Conservation (phyloP, 352 stramenopile genomes). For the Peronospora farinosa region DNA sequence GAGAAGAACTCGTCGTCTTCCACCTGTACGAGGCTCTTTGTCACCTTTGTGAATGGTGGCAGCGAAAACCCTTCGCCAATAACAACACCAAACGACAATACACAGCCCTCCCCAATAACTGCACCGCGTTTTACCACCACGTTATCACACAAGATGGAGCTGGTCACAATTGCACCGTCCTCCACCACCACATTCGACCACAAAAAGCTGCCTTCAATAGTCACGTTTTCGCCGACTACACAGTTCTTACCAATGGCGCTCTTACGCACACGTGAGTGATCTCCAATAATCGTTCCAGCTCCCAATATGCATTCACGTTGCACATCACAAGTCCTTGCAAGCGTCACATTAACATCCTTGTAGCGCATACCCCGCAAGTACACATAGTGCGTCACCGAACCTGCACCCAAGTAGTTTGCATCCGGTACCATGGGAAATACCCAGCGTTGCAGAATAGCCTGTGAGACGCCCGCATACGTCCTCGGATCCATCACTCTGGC, state of each 20-base stretch:
- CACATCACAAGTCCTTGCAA: conserved; percentile 62
- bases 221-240: conserved; percentile 62
- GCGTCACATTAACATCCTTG: conserved; percentile 61
- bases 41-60: conserved; percentile 76
- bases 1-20: conserved; percentile 72
- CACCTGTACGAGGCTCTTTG: conserved; percentile 44
- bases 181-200: conserved; percentile 81
- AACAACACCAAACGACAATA: conserved; percentile 78
- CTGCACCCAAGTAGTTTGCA: conserved; percentile 66
- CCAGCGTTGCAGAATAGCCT: conserved; percentile 93
- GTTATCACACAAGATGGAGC: conserved; percentile 81
- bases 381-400: conserved; percentile 54
- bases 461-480: conserved; percentile 90
- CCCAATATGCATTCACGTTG: conserved; percentile 73
- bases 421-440: conserved; percentile 95
- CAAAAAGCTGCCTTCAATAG: conserved; percentile 67
- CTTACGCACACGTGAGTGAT: conserved; percentile 49
- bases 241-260: conserved; percentile 71
- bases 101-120: conserved; percentile 59
- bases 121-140: conserved; percentile 68
- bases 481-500: conserved; percentile 91
- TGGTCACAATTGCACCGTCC: conserved; percentile 63
- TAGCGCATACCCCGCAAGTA: conserved; percentile 82
- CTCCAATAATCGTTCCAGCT: conserved; percentile 42
- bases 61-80: conserved; percentile 72